phyloP scores from a whole-genome alignment of 2,329 filamentous ascomycete genomes.

The Aureobasidium musti region DNA sequence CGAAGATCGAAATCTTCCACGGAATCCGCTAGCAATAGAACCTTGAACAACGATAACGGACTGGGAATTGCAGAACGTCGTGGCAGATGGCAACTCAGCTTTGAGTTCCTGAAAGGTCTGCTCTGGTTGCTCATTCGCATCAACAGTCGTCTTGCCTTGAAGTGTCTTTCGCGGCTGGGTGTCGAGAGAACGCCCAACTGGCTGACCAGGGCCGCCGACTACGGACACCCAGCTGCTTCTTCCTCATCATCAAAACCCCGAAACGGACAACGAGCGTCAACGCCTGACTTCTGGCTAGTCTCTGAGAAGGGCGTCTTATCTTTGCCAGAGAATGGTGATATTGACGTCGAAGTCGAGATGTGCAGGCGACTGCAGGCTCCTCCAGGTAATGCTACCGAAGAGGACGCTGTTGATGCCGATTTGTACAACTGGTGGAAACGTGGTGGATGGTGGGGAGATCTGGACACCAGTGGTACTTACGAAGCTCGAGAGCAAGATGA shows the following conservation, averaged over 20 bases:
- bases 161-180: conserved; percentile 60
- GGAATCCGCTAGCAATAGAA: conserved; percentile 34
- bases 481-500: conserved; percentile 56
- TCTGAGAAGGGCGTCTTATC: conserved; percentile 56
- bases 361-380: conserved; percentile 58
- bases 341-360: conserved; percentile 81
- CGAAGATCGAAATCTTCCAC: conserved; percentile 52
- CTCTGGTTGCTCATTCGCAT: conserved; percentile 64
- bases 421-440: conserved; percentile 83
- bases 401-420: conserved; percentile 69
- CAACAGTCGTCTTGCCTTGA: conserved; percentile 57
- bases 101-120: conserved; percentile 76
- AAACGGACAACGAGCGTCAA: conserved; percentile 36
- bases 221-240: conserved; percentile 38
- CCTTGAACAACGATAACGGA: conserved; percentile 55
- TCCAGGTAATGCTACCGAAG: conserved; percentile 51
- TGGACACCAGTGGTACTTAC: conserved; percentile 81
- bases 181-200: conserved; percentile 65
- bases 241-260: conserved; percentile 28
- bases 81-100: conserved; percentile 73
- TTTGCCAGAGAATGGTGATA: conserved; percentile 61
- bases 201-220: conserved; percentile 57
- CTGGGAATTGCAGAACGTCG: conserved; percentile 78
- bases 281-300: conserved; percentile 55
- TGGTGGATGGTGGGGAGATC: conserved; percentile 81